Base-by-base conservation (phyloP, 2,329 filamentous ascomycete genomes). In the Parafenestella ontariensis region DNA sequence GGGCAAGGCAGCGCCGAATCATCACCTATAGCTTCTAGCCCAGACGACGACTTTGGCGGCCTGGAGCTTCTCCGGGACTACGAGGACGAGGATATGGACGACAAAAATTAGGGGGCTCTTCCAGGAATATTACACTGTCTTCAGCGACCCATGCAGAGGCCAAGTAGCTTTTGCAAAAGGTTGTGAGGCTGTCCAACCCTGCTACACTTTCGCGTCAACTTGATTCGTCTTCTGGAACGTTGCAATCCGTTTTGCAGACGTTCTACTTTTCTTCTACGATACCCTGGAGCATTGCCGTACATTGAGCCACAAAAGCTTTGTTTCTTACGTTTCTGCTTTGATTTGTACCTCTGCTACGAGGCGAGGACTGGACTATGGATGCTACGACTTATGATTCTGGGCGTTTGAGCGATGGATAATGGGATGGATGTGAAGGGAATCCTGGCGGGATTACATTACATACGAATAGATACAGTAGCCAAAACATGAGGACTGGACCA, bases 11-110 rank as follows among this genome's bases (percentile, higher is more conserved):
- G 60, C 42, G 41, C 56, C 37, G 54, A 46, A 3, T 67, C 67
- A 0, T 17, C 59, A 2, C 50, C 51, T 15, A 64, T 52, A 9
- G 58, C 50, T 20, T 63, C 59, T 9, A 54, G 17, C 23, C 59
- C 60, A 26, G 34, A 50, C 1, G 66, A 71, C 26, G 64, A 67
- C 5, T 69, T 62, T 42, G 61, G 54, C n/a, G 70, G 68, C 4
- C 62, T 74, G n/a, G 70, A 73, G 23, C 58, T 74, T n/a, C 65
- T 74, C 33, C 55, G 68, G 26, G 60, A 73, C 29, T 66, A 66
- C 23, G 67, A 69, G 29, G 64, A 71, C 17, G 71, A 72, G 1
- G 59, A 69, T 46, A 58, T 61, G 57, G 57, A 64, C 13, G 54
- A 62, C 15, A 29, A 43, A 4, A 29, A 28, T 43, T 4, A 29